Evolutionary conservation across 2,329 filamentous ascomycete genomes (phyloP).

Genomic region (Aspergillus sp.): DNA sequence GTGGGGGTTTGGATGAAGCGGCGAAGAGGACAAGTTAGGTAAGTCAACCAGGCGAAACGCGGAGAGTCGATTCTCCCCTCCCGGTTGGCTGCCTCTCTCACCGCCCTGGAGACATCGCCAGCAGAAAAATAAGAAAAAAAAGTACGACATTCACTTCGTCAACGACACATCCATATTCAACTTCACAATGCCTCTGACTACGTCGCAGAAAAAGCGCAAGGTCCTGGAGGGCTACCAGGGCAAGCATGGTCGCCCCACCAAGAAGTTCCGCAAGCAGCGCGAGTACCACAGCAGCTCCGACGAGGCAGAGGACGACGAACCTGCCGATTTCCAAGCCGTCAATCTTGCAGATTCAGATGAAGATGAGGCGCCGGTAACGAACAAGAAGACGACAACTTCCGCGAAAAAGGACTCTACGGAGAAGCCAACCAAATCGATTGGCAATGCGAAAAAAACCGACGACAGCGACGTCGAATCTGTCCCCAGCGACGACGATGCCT

Average conservation of each 20-base stretch:
- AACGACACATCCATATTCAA: neutral
- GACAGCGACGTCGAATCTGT: conserved; percentile 17
- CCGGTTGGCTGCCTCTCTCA: conserved; percentile 21
- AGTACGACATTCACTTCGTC: neutral
- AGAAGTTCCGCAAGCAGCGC: conserved; percentile 62
- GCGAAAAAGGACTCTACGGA: conserved; percentile 11
- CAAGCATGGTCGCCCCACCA: conserved; percentile 50
- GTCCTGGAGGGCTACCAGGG: conserved; percentile 58
- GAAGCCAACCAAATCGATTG: conserved; percentile 18
- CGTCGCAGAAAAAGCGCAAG: conserved; percentile 52
- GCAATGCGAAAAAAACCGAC: conserved; percentile 15
- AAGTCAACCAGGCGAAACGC: conserved; percentile 20
- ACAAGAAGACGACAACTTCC: conserved; percentile 19
- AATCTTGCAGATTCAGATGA: conserved; percentile 48
- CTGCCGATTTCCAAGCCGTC: conserved; percentile 49
- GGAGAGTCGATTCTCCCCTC: conserved; percentile 32
- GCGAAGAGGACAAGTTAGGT: conserved; percentile 15
- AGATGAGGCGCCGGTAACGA: conserved; percentile 24
- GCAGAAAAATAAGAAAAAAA: conserved; percentile 25
- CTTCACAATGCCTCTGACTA: conserved; percentile 37
- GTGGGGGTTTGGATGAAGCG: conserved; percentile 2
- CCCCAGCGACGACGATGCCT: conserved; percentile 17
- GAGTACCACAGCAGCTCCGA: conserved; percentile 63
- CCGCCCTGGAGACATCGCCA: conserved; percentile 22
- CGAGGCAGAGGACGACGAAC: conserved; percentile 50